phyloP scores from a whole-genome alignment of 352 stramenopile genomes.

The Phytopythium litorale region DNA sequence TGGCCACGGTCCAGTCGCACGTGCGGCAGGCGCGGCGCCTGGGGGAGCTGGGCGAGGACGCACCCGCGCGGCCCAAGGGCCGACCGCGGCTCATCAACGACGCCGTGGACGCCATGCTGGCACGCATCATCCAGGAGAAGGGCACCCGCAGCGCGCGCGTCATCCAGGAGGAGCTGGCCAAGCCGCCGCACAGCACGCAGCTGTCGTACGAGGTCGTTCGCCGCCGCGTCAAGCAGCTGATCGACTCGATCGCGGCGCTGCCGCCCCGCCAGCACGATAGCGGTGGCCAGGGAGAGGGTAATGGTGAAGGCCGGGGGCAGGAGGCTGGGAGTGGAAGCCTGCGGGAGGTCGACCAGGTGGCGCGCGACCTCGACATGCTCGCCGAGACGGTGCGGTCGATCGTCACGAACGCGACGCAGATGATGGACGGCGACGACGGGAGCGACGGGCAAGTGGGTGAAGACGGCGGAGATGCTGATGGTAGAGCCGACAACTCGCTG shows the following conservation, averaged over 20 bases:
- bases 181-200: slow-evolving; percentile 11
- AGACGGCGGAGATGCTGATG: not conserved
- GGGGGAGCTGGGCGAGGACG: slow-evolving; percentile 3
- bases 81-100: slow-evolving; percentile 8
- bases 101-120: slow-evolving; percentile 7
- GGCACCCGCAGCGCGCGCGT: slow-evolving; percentile 16
- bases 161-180: slow-evolving; percentile 22
- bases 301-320: not conserved
- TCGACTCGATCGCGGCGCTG: not conserved
- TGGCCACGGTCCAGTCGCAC: slow-evolving; percentile 4
- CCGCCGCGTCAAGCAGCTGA: slow-evolving; percentile 17
- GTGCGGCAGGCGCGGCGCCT: not conserved
- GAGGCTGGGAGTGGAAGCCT: not conserved
- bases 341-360: slow-evolving; percentile 9
- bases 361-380: slow-evolving; percentile 51
- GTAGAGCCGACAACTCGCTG: not conserved
- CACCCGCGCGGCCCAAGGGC: not conserved
- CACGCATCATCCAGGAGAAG: slow-evolving; percentile 13
- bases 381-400: slow-evolving; percentile 58
- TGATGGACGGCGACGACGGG: not conserved
- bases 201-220: slow-evolving; percentile 26
- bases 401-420: slow-evolving; percentile 26
- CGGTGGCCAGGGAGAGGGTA: not conserved
- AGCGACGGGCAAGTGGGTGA: not conserved
- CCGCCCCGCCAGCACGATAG: not conserved